phyloP scores from a whole-genome alignment of 305 asterid genomes.

The Solanum hybrid region DNA sequence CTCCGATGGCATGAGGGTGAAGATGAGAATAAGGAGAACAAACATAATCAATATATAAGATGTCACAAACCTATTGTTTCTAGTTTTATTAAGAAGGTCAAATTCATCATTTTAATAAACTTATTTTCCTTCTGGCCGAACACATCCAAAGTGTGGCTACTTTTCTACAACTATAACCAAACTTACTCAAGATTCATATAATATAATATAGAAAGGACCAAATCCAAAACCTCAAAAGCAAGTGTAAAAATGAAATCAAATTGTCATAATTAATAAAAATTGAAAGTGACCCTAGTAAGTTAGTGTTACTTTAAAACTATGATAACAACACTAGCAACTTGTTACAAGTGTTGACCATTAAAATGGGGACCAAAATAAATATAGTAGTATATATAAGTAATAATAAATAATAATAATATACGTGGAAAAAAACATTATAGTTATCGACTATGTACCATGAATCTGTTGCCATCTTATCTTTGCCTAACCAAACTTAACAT shows the following conservation, averaged over 20 bases:
- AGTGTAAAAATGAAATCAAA: neutral
- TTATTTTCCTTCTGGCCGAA: neutral
- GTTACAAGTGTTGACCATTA: constrained; percentile 12
- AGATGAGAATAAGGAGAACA: too few relatives aligned
- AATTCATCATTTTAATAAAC: neutral
- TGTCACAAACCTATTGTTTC: neutral
- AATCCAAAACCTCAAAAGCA: neutral
- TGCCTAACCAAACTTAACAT: constrained; percentile 27
- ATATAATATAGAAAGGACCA: neutral
- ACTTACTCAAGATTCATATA: neutral
- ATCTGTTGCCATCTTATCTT: constrained; percentile 27
- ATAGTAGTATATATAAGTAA: neutral
- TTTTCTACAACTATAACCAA: neutral
- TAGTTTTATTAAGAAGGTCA: neutral
- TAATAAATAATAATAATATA: neutral
- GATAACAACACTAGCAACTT: neutral
- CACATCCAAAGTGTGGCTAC: neutral
- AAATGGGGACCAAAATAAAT: neutral
- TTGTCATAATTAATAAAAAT: neutral
- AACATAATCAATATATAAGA: too few relatives aligned
- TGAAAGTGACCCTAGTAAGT: constrained; percentile 1
- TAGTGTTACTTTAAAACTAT: neutral
- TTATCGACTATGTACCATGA: constrained; percentile 32
- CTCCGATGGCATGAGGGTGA: too few relatives aligned
- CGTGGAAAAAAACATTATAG: constrained; percentile 14